Evolutionary conservation across 208 protist genomes (phyloP).

Genomic region (Leishmania guyanensis): DNA sequence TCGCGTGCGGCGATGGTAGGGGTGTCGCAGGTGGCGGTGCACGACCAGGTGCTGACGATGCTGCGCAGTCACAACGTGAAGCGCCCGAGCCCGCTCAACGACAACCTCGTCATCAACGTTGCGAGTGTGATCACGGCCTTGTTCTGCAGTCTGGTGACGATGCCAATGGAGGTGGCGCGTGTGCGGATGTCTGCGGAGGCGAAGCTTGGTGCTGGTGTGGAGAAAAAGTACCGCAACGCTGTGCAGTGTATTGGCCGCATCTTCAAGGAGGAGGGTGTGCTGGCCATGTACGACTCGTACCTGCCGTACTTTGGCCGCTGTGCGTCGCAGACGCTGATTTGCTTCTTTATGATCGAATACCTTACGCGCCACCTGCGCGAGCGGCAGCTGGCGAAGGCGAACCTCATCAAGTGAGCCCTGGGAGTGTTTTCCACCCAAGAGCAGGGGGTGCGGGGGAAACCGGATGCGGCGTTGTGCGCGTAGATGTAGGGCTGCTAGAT

Average conservation of each 20-base stretch:
- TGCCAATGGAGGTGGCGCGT: constrained; percentile 90
- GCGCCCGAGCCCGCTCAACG: constrained; percentile 37
- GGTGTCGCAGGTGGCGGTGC: constrained; percentile 90
- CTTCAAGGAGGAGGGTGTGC: constrained; percentile 72
- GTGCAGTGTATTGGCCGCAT: constrained; percentile 82
- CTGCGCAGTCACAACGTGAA: constrained; percentile 55
- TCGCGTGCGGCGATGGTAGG: constrained; percentile 88
- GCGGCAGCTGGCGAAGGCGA: background rate
- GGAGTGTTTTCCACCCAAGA: background rate
- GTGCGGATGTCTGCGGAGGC: constrained; percentile 90
- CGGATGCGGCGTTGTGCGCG: too few relatives aligned
- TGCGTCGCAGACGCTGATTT: constrained; percentile 86
- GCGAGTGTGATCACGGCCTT: constrained; percentile 82
- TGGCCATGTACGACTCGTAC: constrained; percentile 86
- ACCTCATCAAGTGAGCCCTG: too few relatives aligned
- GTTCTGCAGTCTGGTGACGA: constrained; percentile 86
- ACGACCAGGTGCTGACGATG: constrained; percentile 90
- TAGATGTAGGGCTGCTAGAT: background rate
- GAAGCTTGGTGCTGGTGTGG: constrained; percentile 50
- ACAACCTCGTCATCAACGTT: constrained; percentile 81
- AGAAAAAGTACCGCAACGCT: constrained; percentile 73
- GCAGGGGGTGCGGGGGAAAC: too few relatives aligned
- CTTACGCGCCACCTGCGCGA: constrained; percentile 42
- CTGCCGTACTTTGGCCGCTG: constrained; percentile 90
- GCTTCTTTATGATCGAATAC: constrained; percentile 92